Evolutionary conservation across 2,329 filamentous ascomycete genomes (phyloP), one percentile per base, ranked within the genome.

Genomic region (Fusarium nanum): DNA sequence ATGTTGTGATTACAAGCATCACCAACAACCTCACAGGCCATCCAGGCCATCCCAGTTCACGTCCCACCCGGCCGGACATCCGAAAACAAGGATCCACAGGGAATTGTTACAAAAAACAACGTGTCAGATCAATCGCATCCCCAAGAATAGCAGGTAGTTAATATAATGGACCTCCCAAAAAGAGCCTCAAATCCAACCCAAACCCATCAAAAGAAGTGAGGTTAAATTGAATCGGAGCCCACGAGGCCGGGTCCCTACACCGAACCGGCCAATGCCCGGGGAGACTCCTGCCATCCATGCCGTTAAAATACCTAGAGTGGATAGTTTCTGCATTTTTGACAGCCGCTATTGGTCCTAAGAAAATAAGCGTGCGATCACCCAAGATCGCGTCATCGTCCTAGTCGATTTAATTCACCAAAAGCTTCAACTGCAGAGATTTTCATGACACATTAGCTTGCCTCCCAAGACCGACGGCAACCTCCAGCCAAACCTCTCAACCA

Each of bases 351-450:
- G 73, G 73, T 4, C 5, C 1, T 1, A 7, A 18, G 10, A 11
- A 57, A 63, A 64, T 54, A 67, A 53, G 52, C 52, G 61, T 49
- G 52, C 68, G 62, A 76, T 75, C 70, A 72, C 74, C 67, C 74
- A 70, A 75, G 74, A 76, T 76, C 72, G 74, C 74, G 74, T 67
- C 74, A 76, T 76, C 74, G 74, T 54, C 72, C 74, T 46, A 47
- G 74, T 76, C 72, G 40, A 28, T 67, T 46, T 49, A 40, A 67
- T 56, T 25, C 8, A 23, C 32, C 27, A 18, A 60, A 67, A 53
- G 37, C 27, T 56, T 47, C 34, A 67, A 53, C 42, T 47, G 55
- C 63, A 50, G 62, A 69, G 44, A 62, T 66, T 66, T 65, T 54
- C 68, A 72, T 71, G 69, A 71, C 69, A 71, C 69, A 71, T 72